These are phyloP conservation scores for Scytalidium sp. DNA, from an alignment of 2,329 filamentous ascomycete genomes.

Conservation along the genomic window DNA sequence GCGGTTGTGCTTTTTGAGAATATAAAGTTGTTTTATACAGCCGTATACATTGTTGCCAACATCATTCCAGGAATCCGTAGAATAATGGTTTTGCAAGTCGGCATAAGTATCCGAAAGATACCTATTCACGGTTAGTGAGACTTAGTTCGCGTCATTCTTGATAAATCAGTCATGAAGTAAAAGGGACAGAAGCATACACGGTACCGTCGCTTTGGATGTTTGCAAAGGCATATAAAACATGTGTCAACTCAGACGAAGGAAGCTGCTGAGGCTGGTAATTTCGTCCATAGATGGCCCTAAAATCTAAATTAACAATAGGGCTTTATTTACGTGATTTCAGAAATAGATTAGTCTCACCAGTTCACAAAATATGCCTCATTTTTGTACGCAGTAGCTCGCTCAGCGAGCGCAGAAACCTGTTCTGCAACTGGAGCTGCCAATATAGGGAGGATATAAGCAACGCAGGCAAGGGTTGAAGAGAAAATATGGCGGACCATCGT, in stretches of 20 bases:
- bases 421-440: neutral
- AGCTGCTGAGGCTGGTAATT: slow-evolving; percentile 71
- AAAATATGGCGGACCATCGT: neutral
- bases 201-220: slow-evolving; percentile 71
- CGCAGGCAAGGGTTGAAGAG: neutral
- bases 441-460: neutral
- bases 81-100: slow-evolving; percentile 70
- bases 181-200: slow-evolving; percentile 47
- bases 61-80: slow-evolving; percentile 68
- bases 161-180: slow-evolving; percentile 50
- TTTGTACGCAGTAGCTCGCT: slow-evolving; percentile 5
- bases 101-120: slow-evolving; percentile 67
- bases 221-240: slow-evolving; percentile 79
- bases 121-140: slow-evolving; percentile 28
- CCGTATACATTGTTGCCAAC: slow-evolving; percentile 74
- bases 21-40: slow-evolving; percentile 73
- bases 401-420: neutral
- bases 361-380: slow-evolving; percentile 21
- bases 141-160: slow-evolving; percentile 57
- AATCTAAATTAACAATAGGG: slow-evolving; percentile 1
- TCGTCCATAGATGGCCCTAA: slow-evolving; percentile 69
- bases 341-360: slow-evolving; percentile 30
- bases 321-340: too few relatives aligned
- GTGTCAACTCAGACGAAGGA: slow-evolving; percentile 66
- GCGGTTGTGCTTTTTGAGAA: slow-evolving; percentile 74